Percentiles rank a stretch among this genome's conserved stretches.
Evolutionary conservation across 208 protist species (phyloP).

Genomic region (Trypanosoma mega): DNA sequence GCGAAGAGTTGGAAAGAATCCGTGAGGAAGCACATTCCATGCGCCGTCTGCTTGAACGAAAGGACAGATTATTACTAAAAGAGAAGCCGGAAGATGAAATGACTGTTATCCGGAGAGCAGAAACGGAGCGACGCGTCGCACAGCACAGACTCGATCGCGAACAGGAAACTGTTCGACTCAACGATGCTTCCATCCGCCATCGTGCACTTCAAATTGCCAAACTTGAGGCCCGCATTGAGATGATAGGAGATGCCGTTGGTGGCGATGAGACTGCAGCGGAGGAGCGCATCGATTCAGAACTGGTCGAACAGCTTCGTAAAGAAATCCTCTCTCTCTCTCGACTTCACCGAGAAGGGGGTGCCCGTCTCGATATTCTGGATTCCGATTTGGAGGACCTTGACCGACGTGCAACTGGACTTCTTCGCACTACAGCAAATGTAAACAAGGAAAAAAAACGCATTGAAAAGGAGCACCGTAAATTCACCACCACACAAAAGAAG

Average conservation of each 20-base stretch:
- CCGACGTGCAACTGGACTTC: slow-evolving; percentile 40
- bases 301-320: slow-evolving; percentile 49
- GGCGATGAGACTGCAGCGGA: slow-evolving; percentile 46
- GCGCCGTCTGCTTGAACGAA: slow-evolving; percentile 34
- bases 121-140: slow-evolving; percentile 61
- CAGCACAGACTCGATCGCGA: slow-evolving; percentile 51
- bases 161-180: slow-evolving; percentile 49
- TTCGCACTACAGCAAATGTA: slow-evolving; percentile 52
- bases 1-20: slow-evolving; percentile 42
- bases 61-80: slow-evolving; percentile 55
- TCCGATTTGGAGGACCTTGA: slow-evolving; percentile 62
- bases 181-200: slow-evolving; percentile 56
- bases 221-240: slow-evolving; percentile 68
- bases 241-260: slow-evolving; percentile 66
- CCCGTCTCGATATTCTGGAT: slow-evolving; percentile 55
- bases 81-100: slow-evolving; percentile 39
- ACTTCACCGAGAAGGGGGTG: slow-evolving; percentile 39
- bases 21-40: slow-evolving; percentile 32
- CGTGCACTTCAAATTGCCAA: slow-evolving; percentile 75
- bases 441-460: slow-evolving; percentile 49
- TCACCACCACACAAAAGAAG: slow-evolving; percentile 44
- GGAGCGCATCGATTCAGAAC: slow-evolving; percentile 67
- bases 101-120: slow-evolving; percentile 48
- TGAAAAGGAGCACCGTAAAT: slow-evolving; percentile 55
- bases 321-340: slow-evolving; percentile 49